Evolutionary conservation across 148 eudicot species (phyloP).

Genomic region (Cornus florida): DNA sequence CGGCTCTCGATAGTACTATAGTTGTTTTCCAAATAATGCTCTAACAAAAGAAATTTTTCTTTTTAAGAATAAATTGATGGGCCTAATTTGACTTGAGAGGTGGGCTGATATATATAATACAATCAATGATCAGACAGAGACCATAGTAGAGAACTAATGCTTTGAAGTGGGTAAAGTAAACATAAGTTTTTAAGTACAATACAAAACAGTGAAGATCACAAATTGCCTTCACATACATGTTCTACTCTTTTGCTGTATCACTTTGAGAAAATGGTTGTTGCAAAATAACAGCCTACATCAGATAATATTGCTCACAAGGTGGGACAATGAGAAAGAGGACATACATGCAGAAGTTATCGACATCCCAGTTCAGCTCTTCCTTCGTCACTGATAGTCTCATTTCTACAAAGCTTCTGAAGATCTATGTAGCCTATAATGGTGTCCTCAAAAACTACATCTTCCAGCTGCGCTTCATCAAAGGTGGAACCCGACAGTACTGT

Average conservation of each 20-base stretch:
- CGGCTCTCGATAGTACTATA: no score
- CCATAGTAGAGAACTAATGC: no score
- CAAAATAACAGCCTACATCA: background rate
- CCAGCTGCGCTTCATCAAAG: constrained; percentile 61
- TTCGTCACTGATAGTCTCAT: constrained; percentile 46
- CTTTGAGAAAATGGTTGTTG: background rate
- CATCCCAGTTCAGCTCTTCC: constrained; percentile 56
- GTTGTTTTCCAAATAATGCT: no score
- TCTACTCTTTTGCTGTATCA: background rate
- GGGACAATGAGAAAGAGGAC: background rate
- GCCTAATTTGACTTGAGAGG: no score
- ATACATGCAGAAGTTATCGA: constrained; percentile 16
- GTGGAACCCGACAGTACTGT: constrained; percentile 87
- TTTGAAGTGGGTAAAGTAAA: no score
- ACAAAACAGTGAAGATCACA: background rate
- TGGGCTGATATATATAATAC: no score
- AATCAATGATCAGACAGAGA: no score
- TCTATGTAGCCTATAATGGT: constrained; percentile 66
- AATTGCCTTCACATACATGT: background rate
- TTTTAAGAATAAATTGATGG: no score
- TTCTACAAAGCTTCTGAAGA: constrained; percentile 58
- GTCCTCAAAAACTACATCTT: constrained; percentile 80
- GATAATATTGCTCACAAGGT: background rate
- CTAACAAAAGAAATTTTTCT: no score
- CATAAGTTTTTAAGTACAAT: background rate